Conservation (phyloP, 1,139 yeast species). For the Yamadazyma aaseri region DNA sequence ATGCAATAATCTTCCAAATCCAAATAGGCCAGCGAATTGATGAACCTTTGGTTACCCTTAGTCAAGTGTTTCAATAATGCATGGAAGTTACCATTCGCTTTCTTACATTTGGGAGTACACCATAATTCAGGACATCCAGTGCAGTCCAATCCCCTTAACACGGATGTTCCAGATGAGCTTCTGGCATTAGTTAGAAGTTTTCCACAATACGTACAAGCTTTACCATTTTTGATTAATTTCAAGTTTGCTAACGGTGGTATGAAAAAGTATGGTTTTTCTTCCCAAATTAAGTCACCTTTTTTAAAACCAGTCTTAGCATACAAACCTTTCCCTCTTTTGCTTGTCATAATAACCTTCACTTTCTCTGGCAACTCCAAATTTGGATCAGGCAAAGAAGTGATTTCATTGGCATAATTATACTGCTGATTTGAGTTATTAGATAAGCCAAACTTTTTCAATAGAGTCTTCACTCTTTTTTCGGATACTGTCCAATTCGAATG, state of each 20-base stretch:
- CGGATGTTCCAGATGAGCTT: constrained; percentile 25
- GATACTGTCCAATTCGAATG: constrained; percentile 65
- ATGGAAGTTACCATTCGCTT: constrained; percentile 52
- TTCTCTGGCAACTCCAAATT: constrained; percentile 47
- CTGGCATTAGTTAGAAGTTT: constrained; percentile 44
- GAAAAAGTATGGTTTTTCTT: constrained; percentile 60
- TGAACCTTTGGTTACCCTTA: constrained; percentile 25
- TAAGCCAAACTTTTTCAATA: constrained; percentile 56
- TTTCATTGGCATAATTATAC: constrained; percentile 52
- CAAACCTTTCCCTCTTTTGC: constrained; percentile 46
- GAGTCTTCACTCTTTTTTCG: constrained; percentile 53
- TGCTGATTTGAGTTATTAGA: constrained; percentile 34
- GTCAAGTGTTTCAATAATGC: constrained; percentile 56
- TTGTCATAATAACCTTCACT: constrained; percentile 43
- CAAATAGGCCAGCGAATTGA: constrained; percentile 51
- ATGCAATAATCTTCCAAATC: constrained; percentile 61
- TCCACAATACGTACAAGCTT: constrained; percentile 83
- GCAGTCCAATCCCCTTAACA: constrained; percentile 63
- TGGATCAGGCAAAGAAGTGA: constrained; percentile 54
- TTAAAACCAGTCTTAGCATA: constrained; percentile 44
- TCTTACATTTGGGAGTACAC: constrained; percentile 70
- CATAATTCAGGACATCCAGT: constrained; percentile 65
- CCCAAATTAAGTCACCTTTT: constrained; percentile 57
- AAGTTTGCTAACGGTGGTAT: constrained; percentile 72
- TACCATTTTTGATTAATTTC: constrained; percentile 60